These are phyloP conservation scores for Artemisia argyi DNA, from an alignment of 129 eudicot genomes.

Conservation along the genomic window DNA sequence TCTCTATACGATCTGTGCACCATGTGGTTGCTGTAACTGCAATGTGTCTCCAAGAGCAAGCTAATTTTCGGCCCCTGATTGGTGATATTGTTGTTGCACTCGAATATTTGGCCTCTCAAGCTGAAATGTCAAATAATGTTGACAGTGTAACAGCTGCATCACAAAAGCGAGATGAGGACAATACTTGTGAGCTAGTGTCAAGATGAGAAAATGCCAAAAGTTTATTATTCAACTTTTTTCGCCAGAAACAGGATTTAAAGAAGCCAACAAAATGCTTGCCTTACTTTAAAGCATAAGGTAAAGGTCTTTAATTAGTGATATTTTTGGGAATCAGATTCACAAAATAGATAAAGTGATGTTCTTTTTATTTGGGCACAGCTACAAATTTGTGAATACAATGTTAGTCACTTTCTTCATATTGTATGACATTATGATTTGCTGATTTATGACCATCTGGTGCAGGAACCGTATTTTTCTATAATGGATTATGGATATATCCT, in stretches of 20 bases:
- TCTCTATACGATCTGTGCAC: constrained; percentile 53
- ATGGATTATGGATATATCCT: neutral
- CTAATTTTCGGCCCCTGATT: constrained; percentile 65
- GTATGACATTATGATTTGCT: neutral
- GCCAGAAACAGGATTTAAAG: neutral
- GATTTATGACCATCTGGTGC: constrained; percentile 6
- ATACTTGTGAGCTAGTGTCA: constrained; percentile 13
- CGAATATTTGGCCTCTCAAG: constrained; percentile 66
- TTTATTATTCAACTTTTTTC: neutral
- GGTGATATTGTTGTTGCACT: constrained; percentile 79
- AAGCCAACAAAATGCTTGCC: neutral
- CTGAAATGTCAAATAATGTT: constrained; percentile 31
- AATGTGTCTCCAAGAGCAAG: constrained; percentile 85
- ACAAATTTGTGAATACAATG: neutral
- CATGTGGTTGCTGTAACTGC: constrained; percentile 67
- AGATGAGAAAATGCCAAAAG: neutral
- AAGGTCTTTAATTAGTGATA: neutral
- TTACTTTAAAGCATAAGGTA: constrained; percentile 10
- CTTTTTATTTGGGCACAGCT: neutral
- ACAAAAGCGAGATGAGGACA: constrained; percentile 15
- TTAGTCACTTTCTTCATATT: neutral
- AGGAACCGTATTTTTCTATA: neutral
- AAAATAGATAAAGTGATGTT: constrained; percentile 12
- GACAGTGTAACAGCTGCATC: constrained; percentile 30
- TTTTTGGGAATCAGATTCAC: neutral